Percentiles rank a stretch among this genome's conserved stretches.
Evolutionary conservation across 306 rosid species (phyloP).

Genomic region (Arachis hypogaea): DNA sequence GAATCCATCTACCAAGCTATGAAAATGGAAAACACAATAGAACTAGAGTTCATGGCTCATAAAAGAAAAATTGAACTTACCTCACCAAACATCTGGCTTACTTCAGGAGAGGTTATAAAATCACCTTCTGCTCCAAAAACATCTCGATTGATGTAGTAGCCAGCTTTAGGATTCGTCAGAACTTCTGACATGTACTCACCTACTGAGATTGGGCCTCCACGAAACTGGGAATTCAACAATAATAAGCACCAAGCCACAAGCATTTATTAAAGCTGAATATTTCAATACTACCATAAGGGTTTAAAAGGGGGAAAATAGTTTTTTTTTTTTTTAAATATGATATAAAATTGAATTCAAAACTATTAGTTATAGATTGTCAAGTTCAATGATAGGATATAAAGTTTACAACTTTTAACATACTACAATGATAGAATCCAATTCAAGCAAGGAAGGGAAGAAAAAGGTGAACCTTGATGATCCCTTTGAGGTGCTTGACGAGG

Average conservation of each 20-base stretch:
- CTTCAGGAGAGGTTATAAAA: constrained; percentile 97
- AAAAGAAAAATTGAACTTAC: constrained; percentile 48
- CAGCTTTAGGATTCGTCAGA: constrained; percentile 93
- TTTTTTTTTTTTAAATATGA: neutral
- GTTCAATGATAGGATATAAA: neutral
- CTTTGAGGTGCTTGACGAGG: constrained; percentile 59
- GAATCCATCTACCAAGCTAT: constrained; percentile 24
- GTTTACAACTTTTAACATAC: neutral
- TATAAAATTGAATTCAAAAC: neutral
- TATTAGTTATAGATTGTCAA: neutral
- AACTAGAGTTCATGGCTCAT: constrained; percentile 12
- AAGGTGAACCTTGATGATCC: constrained; percentile 50
- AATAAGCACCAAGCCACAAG: neutral
- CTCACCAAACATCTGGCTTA: constrained; percentile 99
- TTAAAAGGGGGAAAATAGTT: neutral
- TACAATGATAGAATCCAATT: neutral
- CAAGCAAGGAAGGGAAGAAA: neutral
- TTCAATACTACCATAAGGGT: neutral
- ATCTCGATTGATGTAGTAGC: constrained; percentile 89
- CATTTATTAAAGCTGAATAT: neutral
- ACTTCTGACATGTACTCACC: constrained; percentile 98
- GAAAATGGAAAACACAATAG: neutral
- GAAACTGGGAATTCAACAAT: constrained; percentile 63
- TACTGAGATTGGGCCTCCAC: constrained; percentile 94
- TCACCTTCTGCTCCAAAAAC: constrained; percentile 95